Evolutionary conservation across 1,139 yeast genomes (phyloP).

Genomic region (Zhuliangozyma parablackwelliae): DNA sequence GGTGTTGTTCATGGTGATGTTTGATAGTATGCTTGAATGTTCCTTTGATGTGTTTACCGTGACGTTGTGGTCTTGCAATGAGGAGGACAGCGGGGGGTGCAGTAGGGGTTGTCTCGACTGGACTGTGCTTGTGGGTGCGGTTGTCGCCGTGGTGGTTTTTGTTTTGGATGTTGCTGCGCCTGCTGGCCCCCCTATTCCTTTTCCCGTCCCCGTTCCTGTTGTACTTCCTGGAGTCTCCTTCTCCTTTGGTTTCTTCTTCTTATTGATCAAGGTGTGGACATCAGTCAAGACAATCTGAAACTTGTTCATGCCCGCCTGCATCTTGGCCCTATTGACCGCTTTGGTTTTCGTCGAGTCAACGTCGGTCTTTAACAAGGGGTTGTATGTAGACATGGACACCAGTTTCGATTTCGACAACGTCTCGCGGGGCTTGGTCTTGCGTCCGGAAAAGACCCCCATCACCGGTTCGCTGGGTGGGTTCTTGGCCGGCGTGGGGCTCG

Average conservation of each 20-base stretch:
- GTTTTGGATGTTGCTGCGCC: no score
- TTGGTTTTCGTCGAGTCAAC: constrained; percentile 1
- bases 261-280: constrained; percentile 42
- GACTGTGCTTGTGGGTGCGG: no score
- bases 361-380: not conserved
- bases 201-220: no score
- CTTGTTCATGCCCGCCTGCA: constrained; percentile 46
- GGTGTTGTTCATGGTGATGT: constrained; percentile 12
- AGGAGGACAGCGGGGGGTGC: constrained; percentile 6
- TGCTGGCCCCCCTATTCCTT: no score
- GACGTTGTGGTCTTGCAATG: constrained; percentile 7
- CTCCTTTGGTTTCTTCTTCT: constrained; percentile 20
- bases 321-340: constrained; percentile 23
- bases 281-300: constrained; percentile 53
- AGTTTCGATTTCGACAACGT: not conserved
- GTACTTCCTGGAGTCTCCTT: constrained; percentile 1
- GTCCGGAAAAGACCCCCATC: constrained; percentile 44
- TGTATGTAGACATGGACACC: no score
- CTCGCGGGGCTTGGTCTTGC: constrained; percentile 9
- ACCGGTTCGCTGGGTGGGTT: constrained; percentile 24
- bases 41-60: constrained; percentile 19
- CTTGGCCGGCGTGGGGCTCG: constrained; percentile 42
- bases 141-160: not conserved
- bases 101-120: no score
- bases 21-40: constrained; percentile 14